These are phyloP conservation scores for Eutrema japonicum DNA, from an alignment of 345 rosid genomes.

Conservation along the genomic window DNA sequence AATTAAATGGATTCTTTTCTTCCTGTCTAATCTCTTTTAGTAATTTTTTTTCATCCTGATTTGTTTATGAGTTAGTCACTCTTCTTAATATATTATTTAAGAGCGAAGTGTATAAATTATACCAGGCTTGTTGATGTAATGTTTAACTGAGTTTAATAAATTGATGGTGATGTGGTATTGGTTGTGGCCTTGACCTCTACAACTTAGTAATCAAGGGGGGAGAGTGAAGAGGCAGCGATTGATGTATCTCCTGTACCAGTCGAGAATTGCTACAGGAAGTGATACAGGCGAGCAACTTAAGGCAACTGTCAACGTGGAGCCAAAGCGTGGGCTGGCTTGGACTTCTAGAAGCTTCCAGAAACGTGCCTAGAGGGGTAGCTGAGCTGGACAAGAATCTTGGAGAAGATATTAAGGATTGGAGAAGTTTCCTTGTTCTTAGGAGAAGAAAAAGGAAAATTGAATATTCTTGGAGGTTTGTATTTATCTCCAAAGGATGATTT, in stretches of 20 bases:
- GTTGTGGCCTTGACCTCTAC: too few relatives aligned
- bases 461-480: too few relatives aligned
- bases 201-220: too few relatives aligned
- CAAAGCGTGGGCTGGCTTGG: too few relatives aligned
- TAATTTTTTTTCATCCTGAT: neutral
- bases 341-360: neutral
- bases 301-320: neutral
- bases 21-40: neutral
- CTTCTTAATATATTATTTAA: neutral
- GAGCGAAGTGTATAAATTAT: neutral
- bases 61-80: neutral
- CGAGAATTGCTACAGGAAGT: too few relatives aligned
- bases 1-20: neutral
- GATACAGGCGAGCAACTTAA: neutral
- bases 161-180: too few relatives aligned
- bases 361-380: neutral
- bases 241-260: neutral
- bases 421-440: too few relatives aligned
- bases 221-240: constrained; percentile 6
- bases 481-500: too few relatives aligned
- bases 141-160: too few relatives aligned
- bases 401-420: too few relatives aligned
- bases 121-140: neutral
- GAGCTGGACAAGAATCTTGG: too few relatives aligned
- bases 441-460: too few relatives aligned